Conservation (phyloP, 140 eudicot genomes). For the Stevia rebaudiana region DNA sequence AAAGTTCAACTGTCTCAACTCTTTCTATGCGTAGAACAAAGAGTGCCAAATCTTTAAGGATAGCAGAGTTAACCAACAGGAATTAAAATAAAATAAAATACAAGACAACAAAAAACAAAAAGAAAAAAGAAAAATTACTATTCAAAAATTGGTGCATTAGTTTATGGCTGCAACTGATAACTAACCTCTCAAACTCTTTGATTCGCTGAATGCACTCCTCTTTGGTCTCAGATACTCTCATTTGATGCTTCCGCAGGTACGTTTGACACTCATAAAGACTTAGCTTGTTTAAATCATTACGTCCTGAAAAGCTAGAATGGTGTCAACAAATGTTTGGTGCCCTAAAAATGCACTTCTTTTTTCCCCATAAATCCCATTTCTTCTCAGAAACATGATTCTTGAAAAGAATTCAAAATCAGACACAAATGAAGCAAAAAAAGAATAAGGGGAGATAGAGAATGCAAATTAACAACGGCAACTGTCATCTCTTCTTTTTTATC, state of each 20-base stretch:
- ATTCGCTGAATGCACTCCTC: conserved; percentile 60
- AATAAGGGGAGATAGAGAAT: not conserved
- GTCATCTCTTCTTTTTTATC: not conserved
- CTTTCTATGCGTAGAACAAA: not conserved
- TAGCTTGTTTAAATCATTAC: conserved; percentile 35
- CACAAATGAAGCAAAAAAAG: not conserved
- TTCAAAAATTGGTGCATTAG: not conserved
- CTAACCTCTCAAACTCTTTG: conserved; percentile 68
- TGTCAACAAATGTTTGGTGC: conserved; percentile 5
- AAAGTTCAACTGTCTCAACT: not conserved
- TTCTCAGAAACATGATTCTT: not conserved
- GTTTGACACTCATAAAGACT: conserved; percentile 50
- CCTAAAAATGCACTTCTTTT: conserved; percentile 4
- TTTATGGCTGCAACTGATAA: conserved; percentile 14
- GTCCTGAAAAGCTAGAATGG: conserved; percentile 39
- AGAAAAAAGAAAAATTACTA: too few relatives aligned
- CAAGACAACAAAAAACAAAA: not conserved
- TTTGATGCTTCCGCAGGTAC: conserved; percentile 48
- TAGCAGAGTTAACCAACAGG: not conserved
- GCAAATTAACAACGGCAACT: not conserved
- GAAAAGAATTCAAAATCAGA: conserved; percentile 5
- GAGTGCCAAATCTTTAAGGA: not conserved
- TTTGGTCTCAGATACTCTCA: conserved; percentile 71
- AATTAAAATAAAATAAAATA: not conserved
- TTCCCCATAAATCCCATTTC: not conserved